Evolutionary conservation across 2,329 filamentous ascomycete species (phyloP).

Genomic region (Xylaria sp.): DNA sequence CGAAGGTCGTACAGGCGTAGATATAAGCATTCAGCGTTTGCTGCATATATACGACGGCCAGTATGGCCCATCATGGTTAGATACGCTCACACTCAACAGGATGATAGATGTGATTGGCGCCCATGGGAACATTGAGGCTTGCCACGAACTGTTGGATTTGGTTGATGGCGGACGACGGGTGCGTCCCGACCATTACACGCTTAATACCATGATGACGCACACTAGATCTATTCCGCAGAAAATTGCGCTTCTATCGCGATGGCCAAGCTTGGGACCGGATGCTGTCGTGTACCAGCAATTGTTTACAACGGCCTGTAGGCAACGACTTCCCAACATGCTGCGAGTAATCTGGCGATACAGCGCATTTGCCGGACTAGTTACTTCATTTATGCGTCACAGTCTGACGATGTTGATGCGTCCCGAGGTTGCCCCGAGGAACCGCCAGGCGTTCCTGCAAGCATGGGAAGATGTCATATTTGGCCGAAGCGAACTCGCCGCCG

Average conservation of each 20-base stretch:
- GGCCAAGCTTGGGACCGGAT: slow-evolving; percentile 29
- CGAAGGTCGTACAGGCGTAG: slow-evolving; percentile 12
- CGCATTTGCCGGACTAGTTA: slow-evolving; percentile 23
- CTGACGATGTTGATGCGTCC: slow-evolving; percentile 30
- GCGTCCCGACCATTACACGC: slow-evolving; percentile 30
- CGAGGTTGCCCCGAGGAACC: background rate
- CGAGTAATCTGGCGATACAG: slow-evolving; percentile 41
- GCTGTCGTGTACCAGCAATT: slow-evolving; percentile 35
- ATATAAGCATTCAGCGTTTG: slow-evolving; percentile 25
- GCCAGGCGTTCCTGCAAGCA: slow-evolving; percentile 29
- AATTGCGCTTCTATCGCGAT: slow-evolving; percentile 28
- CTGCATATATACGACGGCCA: slow-evolving; percentile 29
- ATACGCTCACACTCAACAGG: slow-evolving; percentile 37
- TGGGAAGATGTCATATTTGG: slow-evolving; percentile 41
- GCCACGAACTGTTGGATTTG: slow-evolving; percentile 31
- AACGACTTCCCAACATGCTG: slow-evolving; percentile 39
- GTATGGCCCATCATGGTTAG: slow-evolving; percentile 37
- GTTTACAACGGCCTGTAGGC: slow-evolving; percentile 36
- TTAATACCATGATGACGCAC: slow-evolving; percentile 41
- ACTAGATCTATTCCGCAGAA: slow-evolving; percentile 18
- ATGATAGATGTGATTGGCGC: slow-evolving; percentile 38
- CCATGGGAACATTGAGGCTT: slow-evolving; percentile 26
- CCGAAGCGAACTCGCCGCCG: slow-evolving; percentile 28
- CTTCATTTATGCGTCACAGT: slow-evolving; percentile 31
- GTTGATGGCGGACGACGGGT: slow-evolving; percentile 11